Percentiles rank a stretch among this genome's conserved stretches.
phyloP scores from a whole-genome alignment of 1,139 yeast species.

The Yamadazyma blattariae region DNA sequence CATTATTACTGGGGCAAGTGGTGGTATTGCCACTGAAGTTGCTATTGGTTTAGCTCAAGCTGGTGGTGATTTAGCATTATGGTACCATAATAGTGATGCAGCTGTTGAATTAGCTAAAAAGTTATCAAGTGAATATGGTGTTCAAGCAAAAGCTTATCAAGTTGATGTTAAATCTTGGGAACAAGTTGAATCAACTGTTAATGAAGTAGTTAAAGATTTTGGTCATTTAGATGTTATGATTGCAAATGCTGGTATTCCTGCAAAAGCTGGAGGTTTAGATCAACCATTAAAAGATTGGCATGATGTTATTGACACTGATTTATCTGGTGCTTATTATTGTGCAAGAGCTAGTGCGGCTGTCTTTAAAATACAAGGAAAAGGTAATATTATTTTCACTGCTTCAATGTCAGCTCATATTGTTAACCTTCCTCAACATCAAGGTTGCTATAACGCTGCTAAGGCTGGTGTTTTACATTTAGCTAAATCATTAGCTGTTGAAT shows the following conservation, averaged over 20 bases:
- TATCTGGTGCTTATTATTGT: constrained; percentile 59
- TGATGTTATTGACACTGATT: constrained; percentile 58
- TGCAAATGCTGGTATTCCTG: constrained; percentile 19
- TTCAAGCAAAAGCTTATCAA: constrained; percentile 63
- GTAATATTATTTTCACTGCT: constrained; percentile 59
- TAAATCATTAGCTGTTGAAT: constrained; percentile 52
- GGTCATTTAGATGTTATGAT: constrained; percentile 19
- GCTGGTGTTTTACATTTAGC: constrained; percentile 55
- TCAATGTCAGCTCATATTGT: constrained; percentile 59
- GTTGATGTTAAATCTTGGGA: constrained; percentile 61
- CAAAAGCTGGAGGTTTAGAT: constrained; percentile 33
- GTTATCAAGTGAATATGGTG: constrained; percentile 54
- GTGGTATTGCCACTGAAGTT: constrained; percentile 77
- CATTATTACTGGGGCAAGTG: constrained; percentile 77
- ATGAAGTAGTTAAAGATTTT: constrained; percentile 12
- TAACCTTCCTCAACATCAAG: constrained; percentile 52
- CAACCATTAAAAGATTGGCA: constrained; percentile 35
- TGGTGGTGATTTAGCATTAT: constrained; percentile 56
- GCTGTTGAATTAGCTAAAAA: constrained; percentile 61
- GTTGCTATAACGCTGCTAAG: constrained; percentile 56
- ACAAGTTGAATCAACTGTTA: constrained; percentile 44
- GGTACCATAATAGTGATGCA: constrained; percentile 39
- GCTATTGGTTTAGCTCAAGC: constrained; percentile 84
- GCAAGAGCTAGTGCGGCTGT: constrained; percentile 52
- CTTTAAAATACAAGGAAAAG: constrained; percentile 45